Conservation (phyloP, 768 basidiomycete genomes). For the Termitomyces sp. region DNA sequence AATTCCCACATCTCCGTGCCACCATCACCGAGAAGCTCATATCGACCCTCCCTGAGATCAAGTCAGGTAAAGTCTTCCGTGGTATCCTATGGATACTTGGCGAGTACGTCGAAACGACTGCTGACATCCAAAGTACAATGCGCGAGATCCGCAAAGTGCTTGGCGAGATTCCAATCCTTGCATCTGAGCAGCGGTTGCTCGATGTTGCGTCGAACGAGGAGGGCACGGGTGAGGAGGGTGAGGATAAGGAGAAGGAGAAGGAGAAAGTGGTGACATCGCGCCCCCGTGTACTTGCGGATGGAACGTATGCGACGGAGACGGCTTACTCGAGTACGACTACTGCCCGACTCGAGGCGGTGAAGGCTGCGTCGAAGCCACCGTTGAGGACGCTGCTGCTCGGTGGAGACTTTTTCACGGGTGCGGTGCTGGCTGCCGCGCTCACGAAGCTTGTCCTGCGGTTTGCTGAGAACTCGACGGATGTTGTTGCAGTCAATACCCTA, state of each 20-base stretch:
- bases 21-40: constrained; percentile 86
- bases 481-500: constrained; percentile 56
- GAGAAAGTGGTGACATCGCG: constrained; percentile 50
- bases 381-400: constrained; percentile 84
- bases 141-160: constrained; percentile 78
- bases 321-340: constrained; percentile 68
- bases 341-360: constrained; percentile 74
- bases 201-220: constrained; percentile 62
- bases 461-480: constrained; percentile 46
- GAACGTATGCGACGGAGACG: constrained; percentile 97
- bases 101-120: constrained; percentile 74
- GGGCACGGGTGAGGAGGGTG: constrained; percentile 37
- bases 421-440: constrained; percentile 84
- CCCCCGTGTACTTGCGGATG: constrained; percentile 88
- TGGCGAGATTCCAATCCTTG: constrained; percentile 96
- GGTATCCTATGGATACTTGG: constrained; percentile 98
- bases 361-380: constrained; percentile 87
- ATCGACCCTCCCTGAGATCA: constrained; percentile 78
- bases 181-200: constrained; percentile 79
- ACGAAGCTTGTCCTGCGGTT: constrained; percentile 90
- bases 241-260: constrained; percentile 45
- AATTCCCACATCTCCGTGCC: constrained; percentile 83
- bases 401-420: constrained; percentile 96
- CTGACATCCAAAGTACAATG: constrained; percentile 72
- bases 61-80: constrained; percentile 95